Percentiles rank a stretch among this genome's conserved stretches.
Conservation (phyloP, 2,329 filamentous ascomycete species). For the Botryosphaeria agaves region DNA sequence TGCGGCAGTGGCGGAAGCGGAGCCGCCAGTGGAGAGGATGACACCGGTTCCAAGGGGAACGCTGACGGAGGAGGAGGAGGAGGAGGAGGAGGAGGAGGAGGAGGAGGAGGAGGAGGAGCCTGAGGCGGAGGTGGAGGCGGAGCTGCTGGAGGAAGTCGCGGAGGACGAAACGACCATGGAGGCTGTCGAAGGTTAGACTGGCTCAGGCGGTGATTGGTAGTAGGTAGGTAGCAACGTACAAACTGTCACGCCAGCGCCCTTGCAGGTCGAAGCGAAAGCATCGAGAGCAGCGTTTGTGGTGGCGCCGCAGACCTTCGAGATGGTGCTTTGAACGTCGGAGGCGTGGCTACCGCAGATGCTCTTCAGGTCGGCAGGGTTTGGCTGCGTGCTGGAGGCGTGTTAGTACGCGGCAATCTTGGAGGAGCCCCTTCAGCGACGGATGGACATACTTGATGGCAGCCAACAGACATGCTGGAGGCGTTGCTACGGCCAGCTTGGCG, state of each 20-base stretch:
- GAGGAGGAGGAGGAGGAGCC: constrained; percentile 1
- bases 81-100: background rate
- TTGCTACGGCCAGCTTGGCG: constrained; percentile 8
- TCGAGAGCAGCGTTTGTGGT: constrained; percentile 11
- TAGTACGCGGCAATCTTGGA: constrained; percentile 2
- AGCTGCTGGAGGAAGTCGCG: constrained; percentile 2
- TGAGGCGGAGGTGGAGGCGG: constrained; percentile 1
- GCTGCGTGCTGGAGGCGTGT: constrained; percentile 11
- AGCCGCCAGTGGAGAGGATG: background rate
- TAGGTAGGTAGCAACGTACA: too few relatives aligned
- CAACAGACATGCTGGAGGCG: constrained; percentile 32
- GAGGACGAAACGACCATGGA: constrained; percentile 7
- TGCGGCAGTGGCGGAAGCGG: background rate
- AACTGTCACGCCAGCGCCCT: constrained; percentile 11
- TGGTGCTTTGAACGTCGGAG: constrained; percentile 10
- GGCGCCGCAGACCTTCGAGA: constrained; percentile 13
- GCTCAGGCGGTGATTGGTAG: too few relatives aligned
- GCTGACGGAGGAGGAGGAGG: too few relatives aligned
- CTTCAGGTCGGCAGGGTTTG: constrained; percentile 13
- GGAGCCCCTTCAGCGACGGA: constrained; percentile 1
- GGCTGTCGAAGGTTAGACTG: background rate
- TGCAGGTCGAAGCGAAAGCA: constrained; percentile 14
- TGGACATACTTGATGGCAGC: constrained; percentile 29
- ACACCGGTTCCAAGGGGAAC: too few relatives aligned
- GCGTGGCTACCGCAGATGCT: constrained; percentile 13